Evolutionary conservation across 2,329 filamentous ascomycete species (phyloP).

Genomic region (Ophiostoma sp.): DNA sequence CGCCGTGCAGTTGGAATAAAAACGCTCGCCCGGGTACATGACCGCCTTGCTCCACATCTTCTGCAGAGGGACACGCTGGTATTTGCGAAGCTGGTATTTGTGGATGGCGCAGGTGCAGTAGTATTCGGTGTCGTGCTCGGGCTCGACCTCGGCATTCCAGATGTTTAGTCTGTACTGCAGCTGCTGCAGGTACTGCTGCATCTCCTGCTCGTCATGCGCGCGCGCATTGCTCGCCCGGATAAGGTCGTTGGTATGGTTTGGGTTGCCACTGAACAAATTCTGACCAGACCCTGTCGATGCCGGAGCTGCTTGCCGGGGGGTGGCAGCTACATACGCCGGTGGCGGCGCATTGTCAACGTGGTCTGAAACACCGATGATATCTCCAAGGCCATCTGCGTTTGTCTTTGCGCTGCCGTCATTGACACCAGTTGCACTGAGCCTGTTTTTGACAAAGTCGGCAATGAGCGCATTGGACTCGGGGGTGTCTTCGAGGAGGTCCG

Average conservation of each 20-base stretch:
- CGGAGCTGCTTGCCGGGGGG: not conserved
- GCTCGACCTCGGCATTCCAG: slow-evolving; percentile 44
- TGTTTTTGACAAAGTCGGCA: slow-evolving; percentile 18
- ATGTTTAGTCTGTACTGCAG: slow-evolving; percentile 38
- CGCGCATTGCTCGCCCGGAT: slow-evolving; percentile 17
- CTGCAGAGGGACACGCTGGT: slow-evolving; percentile 35
- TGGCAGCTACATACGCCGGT: not conserved
- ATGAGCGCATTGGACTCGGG: slow-evolving; percentile 17
- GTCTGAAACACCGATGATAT: not conserved
- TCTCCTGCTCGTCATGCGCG: slow-evolving; percentile 33
- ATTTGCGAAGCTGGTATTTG: slow-evolving; percentile 36
- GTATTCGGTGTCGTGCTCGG: slow-evolving; percentile 40
- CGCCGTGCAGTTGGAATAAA: slow-evolving; percentile 26
- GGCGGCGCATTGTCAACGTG: slow-evolving; percentile 8
- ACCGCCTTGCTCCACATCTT: slow-evolving; percentile 42
- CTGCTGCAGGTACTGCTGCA: slow-evolving; percentile 39
- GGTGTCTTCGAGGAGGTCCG: slow-evolving; percentile 19
- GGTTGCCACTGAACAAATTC: not conserved
- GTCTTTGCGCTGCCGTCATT: not conserved
- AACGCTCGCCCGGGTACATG: slow-evolving; percentile 40
- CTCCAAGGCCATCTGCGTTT: not conserved
- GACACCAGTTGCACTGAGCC: not conserved
- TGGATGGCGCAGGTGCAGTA: slow-evolving; percentile 40
- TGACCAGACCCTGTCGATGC: not conserved
- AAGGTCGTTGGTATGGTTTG: slow-evolving; percentile 15